phyloP scores from a whole-genome alignment of 192 early-diverging fungal species.

The Gryganskiella cystojenkinii region DNA sequence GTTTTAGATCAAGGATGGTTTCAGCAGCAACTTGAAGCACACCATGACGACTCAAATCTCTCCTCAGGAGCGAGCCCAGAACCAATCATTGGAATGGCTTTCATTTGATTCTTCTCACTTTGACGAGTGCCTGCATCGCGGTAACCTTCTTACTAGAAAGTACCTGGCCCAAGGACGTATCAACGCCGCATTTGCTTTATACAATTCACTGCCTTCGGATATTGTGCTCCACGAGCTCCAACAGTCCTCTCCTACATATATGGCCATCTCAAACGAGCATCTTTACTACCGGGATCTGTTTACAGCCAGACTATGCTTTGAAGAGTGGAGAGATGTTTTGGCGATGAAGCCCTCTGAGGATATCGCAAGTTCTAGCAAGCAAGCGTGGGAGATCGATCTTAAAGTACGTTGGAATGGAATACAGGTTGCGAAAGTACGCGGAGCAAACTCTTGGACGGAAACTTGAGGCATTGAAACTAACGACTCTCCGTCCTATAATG shows the following conservation, averaged over 20 bases:
- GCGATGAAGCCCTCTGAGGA: not conserved
- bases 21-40: constrained; percentile 4
- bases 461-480: not conserved
- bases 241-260: not conserved
- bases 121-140: constrained; percentile 25
- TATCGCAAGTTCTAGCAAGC: not conserved
- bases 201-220: constrained; percentile 22
- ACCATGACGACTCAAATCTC: constrained; percentile 8
- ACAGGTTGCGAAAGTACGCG: not conserved
- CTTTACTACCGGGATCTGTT: constrained; percentile 34
- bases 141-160: constrained; percentile 25
- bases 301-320: constrained; percentile 11
- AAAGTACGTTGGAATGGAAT: constrained; percentile 6
- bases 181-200: constrained; percentile 28
- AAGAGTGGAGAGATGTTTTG: constrained; percentile 23
- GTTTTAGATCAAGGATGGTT: not conserved
- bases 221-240: constrained; percentile 7
- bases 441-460: not conserved
- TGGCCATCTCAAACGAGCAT: constrained; percentile 22
- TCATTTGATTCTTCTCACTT: constrained; percentile 20
- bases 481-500: not conserved
- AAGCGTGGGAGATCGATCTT: constrained; percentile 18
- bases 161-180: constrained; percentile 31
- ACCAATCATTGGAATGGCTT: constrained; percentile 36
- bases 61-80: constrained; percentile 4